phyloP scores from a whole-genome alignment of 352 stramenopile genomes.

The Pythium diclinum region DNA sequence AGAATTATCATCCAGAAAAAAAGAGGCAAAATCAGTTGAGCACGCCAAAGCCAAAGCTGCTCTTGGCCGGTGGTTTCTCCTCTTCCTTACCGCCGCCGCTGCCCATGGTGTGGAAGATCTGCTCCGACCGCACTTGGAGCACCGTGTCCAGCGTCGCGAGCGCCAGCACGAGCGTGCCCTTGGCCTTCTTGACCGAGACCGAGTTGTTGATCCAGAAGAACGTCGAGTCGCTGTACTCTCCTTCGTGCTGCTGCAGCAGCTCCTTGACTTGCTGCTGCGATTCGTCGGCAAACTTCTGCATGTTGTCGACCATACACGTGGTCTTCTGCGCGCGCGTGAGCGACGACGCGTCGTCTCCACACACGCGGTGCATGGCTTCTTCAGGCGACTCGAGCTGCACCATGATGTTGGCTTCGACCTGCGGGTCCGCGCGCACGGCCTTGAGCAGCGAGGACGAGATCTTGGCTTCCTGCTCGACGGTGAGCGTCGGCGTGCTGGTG shows the following conservation, averaged over 20 bases:
- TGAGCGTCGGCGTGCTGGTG: background rate
- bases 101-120: conserved; percentile 40
- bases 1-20: background rate
- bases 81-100: conserved; percentile 8
- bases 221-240: conserved; percentile 32
- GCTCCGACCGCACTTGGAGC: conserved; percentile 37
- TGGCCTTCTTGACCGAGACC: conserved; percentile 43
- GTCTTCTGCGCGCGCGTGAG: conserved; percentile 36
- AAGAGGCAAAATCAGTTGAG: background rate
- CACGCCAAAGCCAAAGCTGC: conserved; percentile 17
- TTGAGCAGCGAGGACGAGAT: conserved; percentile 32
- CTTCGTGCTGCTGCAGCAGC: conserved; percentile 31
- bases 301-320: conserved; percentile 43
- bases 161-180: conserved; percentile 34
- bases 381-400: conserved; percentile 46
- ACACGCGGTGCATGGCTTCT: conserved; percentile 33
- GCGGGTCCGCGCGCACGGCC: conserved; percentile 28
- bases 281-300: conserved; percentile 50
- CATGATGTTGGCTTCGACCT: conserved; percentile 44
- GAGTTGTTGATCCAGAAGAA: conserved; percentile 76
- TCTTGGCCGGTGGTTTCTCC: conserved; percentile 3
- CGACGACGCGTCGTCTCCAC: conserved; percentile 16
- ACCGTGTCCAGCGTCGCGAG: conserved; percentile 46
- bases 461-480: conserved; percentile 31
- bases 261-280: conserved; percentile 44